Evolutionary conservation across 78 protist genomes (phyloP).

Genomic region (Salpingoeca rosetta): DNA sequence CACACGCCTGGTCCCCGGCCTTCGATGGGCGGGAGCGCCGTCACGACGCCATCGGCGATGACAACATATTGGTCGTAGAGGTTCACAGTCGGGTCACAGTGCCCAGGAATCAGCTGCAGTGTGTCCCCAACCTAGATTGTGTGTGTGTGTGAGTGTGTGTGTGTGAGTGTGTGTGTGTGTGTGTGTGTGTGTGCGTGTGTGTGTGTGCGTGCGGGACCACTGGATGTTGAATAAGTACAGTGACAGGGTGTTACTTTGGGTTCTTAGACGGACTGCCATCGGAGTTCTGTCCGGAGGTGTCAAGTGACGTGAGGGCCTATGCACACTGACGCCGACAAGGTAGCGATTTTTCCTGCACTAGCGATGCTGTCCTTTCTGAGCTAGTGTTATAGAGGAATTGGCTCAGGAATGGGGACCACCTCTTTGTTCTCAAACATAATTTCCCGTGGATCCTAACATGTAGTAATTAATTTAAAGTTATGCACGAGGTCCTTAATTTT

Average conservation of each 20-base stretch:
- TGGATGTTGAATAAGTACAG: background rate
- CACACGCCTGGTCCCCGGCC: too few species aligned
- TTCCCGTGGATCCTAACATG: too few species aligned
- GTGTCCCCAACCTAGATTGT: background rate
- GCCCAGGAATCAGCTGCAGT: background rate
- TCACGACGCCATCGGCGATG: too few species aligned
- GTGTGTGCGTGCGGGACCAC: too few species aligned
- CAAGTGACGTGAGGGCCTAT: background rate
- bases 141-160: background rate
- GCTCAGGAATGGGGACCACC: too few species aligned
- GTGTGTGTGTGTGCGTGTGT: too few species aligned
- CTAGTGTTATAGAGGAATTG: background rate
- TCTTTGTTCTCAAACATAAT: too few species aligned
- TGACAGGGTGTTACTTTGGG: too few species aligned
- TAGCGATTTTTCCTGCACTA: background rate
- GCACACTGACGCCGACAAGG: background rate
- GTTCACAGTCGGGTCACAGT: background rate
- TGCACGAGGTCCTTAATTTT: too few species aligned
- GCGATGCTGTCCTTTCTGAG: background rate
- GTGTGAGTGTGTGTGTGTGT: background rate
- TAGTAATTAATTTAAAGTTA: too few species aligned
- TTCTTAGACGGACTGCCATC: too few species aligned
- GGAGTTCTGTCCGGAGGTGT: background rate
- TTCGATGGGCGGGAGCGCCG: too few species aligned
- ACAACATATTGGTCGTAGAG: background rate